Conservation (phyloP, 2,329 filamentous ascomycete genomes). For the Coniochaeta pulveracea region DNA sequence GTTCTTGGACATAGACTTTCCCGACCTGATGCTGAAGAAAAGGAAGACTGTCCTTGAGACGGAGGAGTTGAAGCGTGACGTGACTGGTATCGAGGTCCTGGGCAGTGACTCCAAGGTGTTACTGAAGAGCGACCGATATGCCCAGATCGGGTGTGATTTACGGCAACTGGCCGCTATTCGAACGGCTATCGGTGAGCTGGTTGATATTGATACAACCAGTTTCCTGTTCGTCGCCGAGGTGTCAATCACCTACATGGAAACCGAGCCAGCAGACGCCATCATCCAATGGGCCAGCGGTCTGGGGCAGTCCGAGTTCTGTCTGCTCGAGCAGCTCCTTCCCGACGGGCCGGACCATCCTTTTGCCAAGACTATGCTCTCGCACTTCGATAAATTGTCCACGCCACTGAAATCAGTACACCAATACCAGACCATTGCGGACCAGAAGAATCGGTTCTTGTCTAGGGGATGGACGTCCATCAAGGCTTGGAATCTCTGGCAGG, state of each 20-base stretch:
- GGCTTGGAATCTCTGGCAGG: conserved; percentile 65
- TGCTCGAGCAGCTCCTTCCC: conserved; percentile 79
- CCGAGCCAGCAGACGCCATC: conserved; percentile 58
- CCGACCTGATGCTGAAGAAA: conserved; percentile 67
- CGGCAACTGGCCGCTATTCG: conserved; percentile 53
- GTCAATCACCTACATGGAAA: conserved; percentile 83
- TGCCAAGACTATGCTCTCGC: conserved; percentile 71
- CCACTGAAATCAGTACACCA: conserved; percentile 62
- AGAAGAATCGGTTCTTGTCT: conserved; percentile 53
- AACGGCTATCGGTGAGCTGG: conserved; percentile 41
- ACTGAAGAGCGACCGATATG: conserved; percentile 58
- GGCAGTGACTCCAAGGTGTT: conserved; percentile 35
- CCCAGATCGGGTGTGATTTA: conserved; percentile 73
- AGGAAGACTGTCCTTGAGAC: conserved; percentile 54
- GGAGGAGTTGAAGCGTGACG: conserved; percentile 41
- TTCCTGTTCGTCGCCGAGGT: conserved; percentile 83
- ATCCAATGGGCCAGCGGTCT: conserved; percentile 68
- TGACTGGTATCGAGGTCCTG: conserved; percentile 30
- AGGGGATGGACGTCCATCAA: conserved; percentile 57
- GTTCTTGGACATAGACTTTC: conserved; percentile 83
- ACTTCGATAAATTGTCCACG: conserved; percentile 73
- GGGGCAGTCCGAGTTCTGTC: conserved; percentile 64
- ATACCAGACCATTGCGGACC: conserved; percentile 57
- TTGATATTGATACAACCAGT: conserved; percentile 45
- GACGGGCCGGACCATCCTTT: conserved; percentile 72